Evolutionary conservation across 345 rosid genomes (phyloP).

Genomic region (Turnera subulata): DNA sequence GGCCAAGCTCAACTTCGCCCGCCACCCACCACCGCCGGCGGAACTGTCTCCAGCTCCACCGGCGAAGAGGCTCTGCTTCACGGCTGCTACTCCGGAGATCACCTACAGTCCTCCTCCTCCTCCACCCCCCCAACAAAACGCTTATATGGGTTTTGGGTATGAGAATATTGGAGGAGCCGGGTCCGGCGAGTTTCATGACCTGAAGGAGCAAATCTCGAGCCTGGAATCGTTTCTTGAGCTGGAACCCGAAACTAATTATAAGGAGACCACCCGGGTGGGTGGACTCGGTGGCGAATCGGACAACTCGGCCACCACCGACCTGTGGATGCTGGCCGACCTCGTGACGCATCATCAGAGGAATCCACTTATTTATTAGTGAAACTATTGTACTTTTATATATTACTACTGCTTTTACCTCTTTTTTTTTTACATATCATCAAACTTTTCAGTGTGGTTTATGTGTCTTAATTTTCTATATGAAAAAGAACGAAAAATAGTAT

Average conservation of each 20-base stretch:
- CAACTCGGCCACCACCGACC: constrained; percentile 20
- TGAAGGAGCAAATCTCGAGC: constrained; percentile 52
- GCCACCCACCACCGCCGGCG: constrained; percentile 15
- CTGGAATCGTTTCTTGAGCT: constrained; percentile 63
- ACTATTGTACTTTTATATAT: too few relatives aligned
- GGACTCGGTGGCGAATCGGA: not conserved
- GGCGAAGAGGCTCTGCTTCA: constrained; percentile 42
- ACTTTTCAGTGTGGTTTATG: too few relatives aligned
- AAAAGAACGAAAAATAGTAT: too few relatives aligned
- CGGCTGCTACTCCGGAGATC: not conserved
- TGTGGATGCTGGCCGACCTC: constrained; percentile 74
- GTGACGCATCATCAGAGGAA: constrained; percentile 25
- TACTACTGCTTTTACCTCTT: too few relatives aligned
- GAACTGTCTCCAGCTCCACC: constrained; percentile 20
- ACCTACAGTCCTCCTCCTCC: not conserved
- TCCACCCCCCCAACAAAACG: not conserved
- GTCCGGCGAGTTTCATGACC: constrained; percentile 23
- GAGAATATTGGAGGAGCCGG: constrained; percentile 17
- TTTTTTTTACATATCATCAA: too few relatives aligned
- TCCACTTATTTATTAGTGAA: constrained; percentile 12
- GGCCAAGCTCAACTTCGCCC: constrained; percentile 82
- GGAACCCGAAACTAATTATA: constrained; percentile 29
- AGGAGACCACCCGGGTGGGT: constrained; percentile 14
- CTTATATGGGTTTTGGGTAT: constrained; percentile 15
- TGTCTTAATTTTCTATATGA: too few relatives aligned